These are phyloP conservation scores for Cicer pinnatifidum DNA, from an alignment of 306 rosid species.

Conservation along the genomic window DNA sequence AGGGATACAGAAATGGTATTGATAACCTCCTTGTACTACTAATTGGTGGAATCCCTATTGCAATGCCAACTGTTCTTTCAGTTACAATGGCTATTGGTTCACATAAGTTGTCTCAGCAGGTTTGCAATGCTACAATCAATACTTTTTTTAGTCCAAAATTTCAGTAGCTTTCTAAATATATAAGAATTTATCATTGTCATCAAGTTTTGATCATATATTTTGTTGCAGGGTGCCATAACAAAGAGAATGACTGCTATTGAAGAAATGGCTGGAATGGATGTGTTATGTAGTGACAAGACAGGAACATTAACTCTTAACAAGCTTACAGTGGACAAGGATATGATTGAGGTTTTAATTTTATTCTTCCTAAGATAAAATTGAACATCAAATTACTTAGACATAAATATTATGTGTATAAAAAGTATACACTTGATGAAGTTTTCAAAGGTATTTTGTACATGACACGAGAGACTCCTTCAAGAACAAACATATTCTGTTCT, in stretches of 20 bases:
- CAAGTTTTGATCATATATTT: not conserved
- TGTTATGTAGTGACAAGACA: conserved; percentile 77
- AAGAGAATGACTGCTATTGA: conserved; percentile 88
- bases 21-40: conserved; percentile 79
- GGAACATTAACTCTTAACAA: conserved; percentile 81
- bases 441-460: conserved; percentile 7
- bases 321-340: conserved; percentile 73
- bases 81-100: conserved; percentile 88
- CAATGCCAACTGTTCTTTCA: conserved; percentile 89
- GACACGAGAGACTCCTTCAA: conserved; percentile 11
- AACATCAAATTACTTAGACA: conserved; percentile 24
- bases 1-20: conserved; percentile 55
- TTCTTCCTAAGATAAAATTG: conserved; percentile 15
- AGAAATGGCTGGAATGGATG: conserved; percentile 90
- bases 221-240: conserved; percentile 76
- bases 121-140: conserved; percentile 28
- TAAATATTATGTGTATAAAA: not conserved
- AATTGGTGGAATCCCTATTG: conserved; percentile 84
- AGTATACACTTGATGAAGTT: conserved; percentile 1
- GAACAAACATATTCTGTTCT: not conserved
- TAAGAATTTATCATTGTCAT: not conserved
- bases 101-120: conserved; percentile 69
- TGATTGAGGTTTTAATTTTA: conserved; percentile 60
- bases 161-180: conserved; percentile 1
- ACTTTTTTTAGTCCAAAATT: conserved; percentile 3